Conservation (phyloP, 169 alveolate species). For the Eimeria maxima region DNA sequence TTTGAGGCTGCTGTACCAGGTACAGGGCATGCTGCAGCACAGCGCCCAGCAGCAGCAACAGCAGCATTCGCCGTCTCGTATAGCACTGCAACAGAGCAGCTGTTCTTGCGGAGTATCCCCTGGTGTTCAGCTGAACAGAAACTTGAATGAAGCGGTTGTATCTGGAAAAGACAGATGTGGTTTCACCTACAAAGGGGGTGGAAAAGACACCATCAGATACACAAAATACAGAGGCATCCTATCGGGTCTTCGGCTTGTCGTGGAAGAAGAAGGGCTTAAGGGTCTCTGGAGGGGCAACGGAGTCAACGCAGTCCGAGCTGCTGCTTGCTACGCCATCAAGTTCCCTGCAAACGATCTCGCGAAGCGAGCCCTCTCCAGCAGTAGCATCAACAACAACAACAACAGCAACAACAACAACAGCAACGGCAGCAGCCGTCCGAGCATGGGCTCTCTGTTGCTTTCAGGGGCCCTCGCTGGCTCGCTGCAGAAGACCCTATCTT, state of each 20-base stretch:
- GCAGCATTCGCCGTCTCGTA: constrained; percentile 36
- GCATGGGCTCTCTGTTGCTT: constrained; percentile 84
- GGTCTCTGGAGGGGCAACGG: constrained; percentile 94
- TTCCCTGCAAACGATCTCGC: constrained; percentile 92
- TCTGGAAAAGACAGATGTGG: too few species aligned
- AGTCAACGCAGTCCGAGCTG: constrained; percentile 91
- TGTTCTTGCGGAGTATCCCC: not conserved
- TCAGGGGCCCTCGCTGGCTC: constrained; percentile 93
- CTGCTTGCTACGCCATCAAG: constrained; percentile 91
- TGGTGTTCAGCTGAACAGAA: not conserved
- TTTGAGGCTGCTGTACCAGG: constrained; percentile 91
- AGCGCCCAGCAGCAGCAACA: constrained; percentile 57
- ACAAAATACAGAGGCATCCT: constrained; percentile 88
- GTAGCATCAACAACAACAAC: constrained; percentile 69
- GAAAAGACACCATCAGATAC: not conserved
- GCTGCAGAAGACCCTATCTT: constrained; percentile 90
- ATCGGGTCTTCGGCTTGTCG: constrained; percentile 87
- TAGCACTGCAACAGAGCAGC: not conserved
- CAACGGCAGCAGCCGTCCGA: constrained; percentile 21
- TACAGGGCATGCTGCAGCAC: constrained; percentile 92
- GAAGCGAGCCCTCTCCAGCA: constrained; percentile 79
- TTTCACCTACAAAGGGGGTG: too few species aligned
- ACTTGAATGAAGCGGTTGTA: too few species aligned
- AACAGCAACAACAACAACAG: constrained; percentile 35
- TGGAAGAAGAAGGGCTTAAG: constrained; percentile 90